Base-by-base conservation (phyloP, 768 basidiomycete genomes). In the Gautieria morchelliformis region DNA sequence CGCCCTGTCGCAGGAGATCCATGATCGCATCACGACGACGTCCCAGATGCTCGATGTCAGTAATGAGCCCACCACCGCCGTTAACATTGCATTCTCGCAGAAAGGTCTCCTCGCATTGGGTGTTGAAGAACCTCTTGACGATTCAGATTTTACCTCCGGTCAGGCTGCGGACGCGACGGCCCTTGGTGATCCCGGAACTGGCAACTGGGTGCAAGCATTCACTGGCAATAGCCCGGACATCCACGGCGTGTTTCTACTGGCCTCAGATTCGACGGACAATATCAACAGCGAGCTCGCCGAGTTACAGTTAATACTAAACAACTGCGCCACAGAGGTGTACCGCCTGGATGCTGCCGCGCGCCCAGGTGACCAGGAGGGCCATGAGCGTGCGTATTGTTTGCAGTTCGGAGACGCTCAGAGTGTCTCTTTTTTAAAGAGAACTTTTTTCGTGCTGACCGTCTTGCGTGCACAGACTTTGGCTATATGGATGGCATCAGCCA, bases 61-160 rank as follows among this genome's bases (percentile, higher is more conserved):
- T 17, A 37, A 19, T 1, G 30, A 52, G 20, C 71, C 69, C 30
- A 64, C 78, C 58, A 67, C 66, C 17, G 77, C 76, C 8, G 70
- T 81, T 44, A 83, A 81, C 67, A 73, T 82, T 49, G 70, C 79
- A 10, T 80, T 83, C 66, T 78, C 80, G 8, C 75, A 78, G 32
- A 64, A 64, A 12, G 81, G 79, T 17, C 72, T 82, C 42, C 61
- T 44, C 35, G 53, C 53, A 72, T 63, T 81, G 20, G 74, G 71
- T 6, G 61, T 67, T 55, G 65, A 61, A 11, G 77, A 78, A 50
- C 63, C 68, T 30, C 69, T 80, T 41, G 67, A 68, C 2, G 71
- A 74, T 47, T 48, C 66, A 1, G 61, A 67, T 10, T 82, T 79
- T 64, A 50, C 56, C 12, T 45, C 49, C 0, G 81, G 80, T 4